These are phyloP conservation scores for Raddia guianensis DNA, from an alignment of 176 grass and related monocot genomes.

Conservation along the genomic window DNA sequence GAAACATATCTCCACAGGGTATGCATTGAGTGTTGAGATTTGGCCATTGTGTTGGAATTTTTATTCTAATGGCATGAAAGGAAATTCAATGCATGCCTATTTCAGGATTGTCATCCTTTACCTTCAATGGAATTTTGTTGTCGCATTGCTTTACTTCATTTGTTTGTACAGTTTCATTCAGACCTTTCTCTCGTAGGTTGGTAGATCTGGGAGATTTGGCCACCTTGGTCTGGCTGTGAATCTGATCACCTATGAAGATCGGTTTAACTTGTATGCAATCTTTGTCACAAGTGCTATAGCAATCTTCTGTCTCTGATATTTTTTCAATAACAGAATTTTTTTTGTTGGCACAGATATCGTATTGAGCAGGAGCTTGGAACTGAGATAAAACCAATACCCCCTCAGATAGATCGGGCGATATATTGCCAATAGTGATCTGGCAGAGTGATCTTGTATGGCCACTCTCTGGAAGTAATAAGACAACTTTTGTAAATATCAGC, in stretches of 20 bases:
- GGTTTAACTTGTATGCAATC: constrained; percentile 82
- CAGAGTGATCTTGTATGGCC: constrained; percentile 36
- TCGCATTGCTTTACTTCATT: background rate
- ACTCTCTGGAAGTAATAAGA: constrained; percentile 55
- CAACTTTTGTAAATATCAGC: constrained; percentile 67
- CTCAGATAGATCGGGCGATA: constrained; percentile 87
- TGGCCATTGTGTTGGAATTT: background rate
- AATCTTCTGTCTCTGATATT: constrained; percentile 16
- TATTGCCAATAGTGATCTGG: constrained; percentile 68
- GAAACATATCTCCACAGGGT: constrained; percentile 99
- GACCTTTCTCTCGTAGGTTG: constrained; percentile 61
- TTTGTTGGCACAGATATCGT: constrained; percentile 54
- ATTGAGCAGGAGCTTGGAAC: constrained; percentile 96
- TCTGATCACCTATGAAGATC: constrained; percentile 93
- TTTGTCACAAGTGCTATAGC: background rate
- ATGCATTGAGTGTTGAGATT: constrained; percentile 39
- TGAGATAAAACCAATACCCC: constrained; percentile 90
- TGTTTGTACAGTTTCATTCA: constrained; percentile 7
- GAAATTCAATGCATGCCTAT: background rate
- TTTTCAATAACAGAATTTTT: constrained; percentile 8
- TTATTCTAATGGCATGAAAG: background rate
- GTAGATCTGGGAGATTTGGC: constrained; percentile 89
- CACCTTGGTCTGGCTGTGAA: constrained; percentile 90
- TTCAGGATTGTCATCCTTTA: constrained; percentile 15
- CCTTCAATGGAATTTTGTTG: background rate